These are phyloP conservation scores for Myxozyma udenii DNA, from an alignment of 805 yeast species.

Conservation along the genomic window DNA sequence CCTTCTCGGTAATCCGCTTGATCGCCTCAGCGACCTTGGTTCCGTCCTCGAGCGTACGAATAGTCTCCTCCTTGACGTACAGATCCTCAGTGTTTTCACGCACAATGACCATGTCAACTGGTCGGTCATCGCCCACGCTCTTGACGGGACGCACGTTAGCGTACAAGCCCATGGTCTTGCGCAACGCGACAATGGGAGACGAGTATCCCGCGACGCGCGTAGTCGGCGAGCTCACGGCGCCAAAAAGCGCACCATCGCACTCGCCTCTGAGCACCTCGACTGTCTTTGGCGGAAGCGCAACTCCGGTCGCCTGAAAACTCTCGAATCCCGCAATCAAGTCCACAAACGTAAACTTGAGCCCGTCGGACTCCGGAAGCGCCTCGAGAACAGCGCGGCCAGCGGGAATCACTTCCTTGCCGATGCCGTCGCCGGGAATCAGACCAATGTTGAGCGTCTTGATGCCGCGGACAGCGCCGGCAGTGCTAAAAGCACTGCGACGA, in stretches of 20 bases:
- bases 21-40: constrained; percentile 93
- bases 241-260: constrained; percentile 97
- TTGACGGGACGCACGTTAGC: constrained; percentile 98
- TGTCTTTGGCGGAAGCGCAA: constrained; percentile 91
- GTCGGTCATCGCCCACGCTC: constrained; percentile 82
- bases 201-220: constrained; percentile 94
- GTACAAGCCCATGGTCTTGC: constrained; percentile 89
- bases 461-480: constrained; percentile 6
- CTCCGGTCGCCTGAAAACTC: constrained; percentile 89
- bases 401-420: constrained; percentile 96
- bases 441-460: constrained; percentile 40
- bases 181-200: constrained; percentile 96
- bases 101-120: constrained; percentile 95
- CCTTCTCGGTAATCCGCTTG: constrained; percentile 89
- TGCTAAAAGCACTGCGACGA: neutral
- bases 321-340: constrained; percentile 93
- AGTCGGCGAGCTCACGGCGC: constrained; percentile 93
- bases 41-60: constrained; percentile 64
- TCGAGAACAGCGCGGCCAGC: constrained; percentile 85
- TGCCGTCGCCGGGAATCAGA: constrained; percentile 97
- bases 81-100: constrained; percentile 98
- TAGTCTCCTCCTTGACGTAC: constrained; percentile 88
- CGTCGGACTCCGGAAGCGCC: constrained; percentile 70
- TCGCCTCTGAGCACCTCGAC: constrained; percentile 68
- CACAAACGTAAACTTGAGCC: constrained; percentile 78